phyloP scores from a whole-genome alignment of 108 stramenopile genomes.

The Cyclotella choctawhatcheeana region DNA sequence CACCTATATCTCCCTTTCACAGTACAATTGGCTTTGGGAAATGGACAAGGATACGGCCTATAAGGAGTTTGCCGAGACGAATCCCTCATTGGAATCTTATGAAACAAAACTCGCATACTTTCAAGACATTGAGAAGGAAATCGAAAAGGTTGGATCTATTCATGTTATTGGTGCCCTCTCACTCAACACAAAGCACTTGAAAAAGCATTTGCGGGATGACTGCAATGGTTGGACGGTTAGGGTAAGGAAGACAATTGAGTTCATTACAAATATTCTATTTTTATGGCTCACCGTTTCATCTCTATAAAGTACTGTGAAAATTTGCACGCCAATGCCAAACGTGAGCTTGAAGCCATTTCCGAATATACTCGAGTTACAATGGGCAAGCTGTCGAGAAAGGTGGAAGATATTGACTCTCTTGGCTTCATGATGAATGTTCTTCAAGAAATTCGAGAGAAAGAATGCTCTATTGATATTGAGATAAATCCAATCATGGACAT shows the following conservation, averaged over 20 bases:
- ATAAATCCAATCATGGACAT: conserved; percentile 90
- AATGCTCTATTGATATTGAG: conserved; percentile 68
- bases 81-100: conserved; percentile 79
- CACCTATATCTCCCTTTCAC: background rate
- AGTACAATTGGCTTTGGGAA: conserved; percentile 85
- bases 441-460: conserved; percentile 67
- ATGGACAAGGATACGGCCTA: conserved; percentile 88
- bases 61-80: conserved; percentile 67
- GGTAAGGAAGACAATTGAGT: conserved; percentile 29
- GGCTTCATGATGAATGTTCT: conserved; percentile 84
- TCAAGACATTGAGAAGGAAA: conserved; percentile 63
- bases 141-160: conserved; percentile 70
- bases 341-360: conserved; percentile 71
- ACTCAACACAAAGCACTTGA: conserved; percentile 80
- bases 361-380: conserved; percentile 79
- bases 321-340: conserved; percentile 50
- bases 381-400: conserved; percentile 64
- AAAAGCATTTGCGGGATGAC: conserved; percentile 75
- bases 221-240: conserved; percentile 79
- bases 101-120: conserved; percentile 74
- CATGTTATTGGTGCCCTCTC: conserved; percentile 92
- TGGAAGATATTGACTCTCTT: conserved; percentile 81
- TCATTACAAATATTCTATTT: background rate
- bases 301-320: conserved; percentile 63
- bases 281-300: background rate